Percentiles rank a stretch among this genome's conserved stretches.
phyloP scores from a whole-genome alignment of 2,329 filamentous ascomycete genomes.

The Hortaea sp. region DNA sequence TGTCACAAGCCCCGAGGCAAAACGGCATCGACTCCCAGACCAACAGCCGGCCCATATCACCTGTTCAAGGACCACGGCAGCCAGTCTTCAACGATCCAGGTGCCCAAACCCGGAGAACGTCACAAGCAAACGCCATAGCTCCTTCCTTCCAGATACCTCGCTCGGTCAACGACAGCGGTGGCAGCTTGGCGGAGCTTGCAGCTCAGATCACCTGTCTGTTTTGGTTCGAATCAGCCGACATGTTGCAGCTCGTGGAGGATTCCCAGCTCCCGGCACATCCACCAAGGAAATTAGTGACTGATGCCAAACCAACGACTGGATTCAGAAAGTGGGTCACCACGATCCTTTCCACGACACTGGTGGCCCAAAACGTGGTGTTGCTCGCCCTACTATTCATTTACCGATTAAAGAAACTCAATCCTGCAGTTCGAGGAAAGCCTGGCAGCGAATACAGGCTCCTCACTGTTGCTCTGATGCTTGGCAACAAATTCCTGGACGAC shows the following conservation, averaged over 20 bases:
- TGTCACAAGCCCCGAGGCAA: conserved; percentile 3
- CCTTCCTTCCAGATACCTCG: conserved; percentile 58
- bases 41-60: conserved; percentile 12
- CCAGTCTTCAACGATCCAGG: conserved; percentile 7
- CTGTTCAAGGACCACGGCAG: conserved; percentile 9
- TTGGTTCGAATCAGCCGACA: conserved; percentile 89
- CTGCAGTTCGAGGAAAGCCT: conserved; percentile 76
- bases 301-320: conserved; percentile 65
- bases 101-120: conserved; percentile 10
- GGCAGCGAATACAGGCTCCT: conserved; percentile 89
- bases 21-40: conserved; percentile 5
- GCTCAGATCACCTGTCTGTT: conserved; percentile 92
- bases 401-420: conserved; percentile 80
- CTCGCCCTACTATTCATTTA: conserved; percentile 88
- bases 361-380: conserved; percentile 89
- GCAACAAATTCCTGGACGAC: conserved; percentile 97
- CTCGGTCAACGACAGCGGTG: conserved; percentile 65
- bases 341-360: conserved; percentile 86
- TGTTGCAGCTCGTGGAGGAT: conserved; percentile 64
- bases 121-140: conserved; percentile 31
- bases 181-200: conserved; percentile 71
- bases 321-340: conserved; percentile 92
- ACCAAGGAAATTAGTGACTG: conserved; percentile 49
- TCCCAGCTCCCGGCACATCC: conserved; percentile 11
- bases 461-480: conserved; percentile 92